Conservation (phyloP, 2,329 filamentous ascomycete genomes). For the Trichoderma simmonsii region DNA sequence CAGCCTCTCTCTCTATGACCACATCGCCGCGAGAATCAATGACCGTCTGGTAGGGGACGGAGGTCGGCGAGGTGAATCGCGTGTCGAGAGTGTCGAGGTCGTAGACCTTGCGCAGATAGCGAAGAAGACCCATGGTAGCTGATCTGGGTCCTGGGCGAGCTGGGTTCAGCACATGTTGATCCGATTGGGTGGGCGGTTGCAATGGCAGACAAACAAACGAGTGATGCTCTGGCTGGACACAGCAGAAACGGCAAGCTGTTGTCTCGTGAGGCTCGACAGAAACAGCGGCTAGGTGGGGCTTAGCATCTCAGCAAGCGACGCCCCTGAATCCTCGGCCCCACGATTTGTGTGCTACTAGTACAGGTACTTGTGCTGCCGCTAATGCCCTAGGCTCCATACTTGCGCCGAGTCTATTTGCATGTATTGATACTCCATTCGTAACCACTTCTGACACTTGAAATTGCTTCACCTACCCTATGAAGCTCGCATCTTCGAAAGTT, state of each 20-base stretch:
- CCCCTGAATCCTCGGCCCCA: constrained; percentile 18
- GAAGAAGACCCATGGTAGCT: constrained; percentile 40
- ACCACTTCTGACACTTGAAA: neutral
- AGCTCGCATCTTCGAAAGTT: neutral
- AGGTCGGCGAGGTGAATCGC: constrained; percentile 66
- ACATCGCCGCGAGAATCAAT: constrained; percentile 50
- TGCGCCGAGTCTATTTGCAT: neutral
- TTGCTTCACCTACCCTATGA: neutral
- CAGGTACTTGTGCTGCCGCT: neutral
- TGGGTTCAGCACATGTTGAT: constrained; percentile 20
- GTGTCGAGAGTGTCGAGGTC: constrained; percentile 61
- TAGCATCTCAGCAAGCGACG: constrained; percentile 11
- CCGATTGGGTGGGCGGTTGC: neutral
- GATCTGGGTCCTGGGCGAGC: neutral
- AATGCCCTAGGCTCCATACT: neutral
- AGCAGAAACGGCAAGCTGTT: neutral
- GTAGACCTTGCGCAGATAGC: constrained; percentile 55
- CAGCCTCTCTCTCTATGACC: constrained; percentile 31
- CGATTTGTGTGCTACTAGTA: neutral
- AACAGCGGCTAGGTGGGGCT: constrained; percentile 3
- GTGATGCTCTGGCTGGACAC: neutral
- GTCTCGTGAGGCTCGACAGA: constrained; percentile 17
- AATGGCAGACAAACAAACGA: neutral
- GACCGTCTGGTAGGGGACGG: constrained; percentile 60
- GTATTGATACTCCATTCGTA: neutral